phyloP scores from a whole-genome alignment of 2,329 filamentous ascomycete genomes.

The Fusarium graminum region DNA sequence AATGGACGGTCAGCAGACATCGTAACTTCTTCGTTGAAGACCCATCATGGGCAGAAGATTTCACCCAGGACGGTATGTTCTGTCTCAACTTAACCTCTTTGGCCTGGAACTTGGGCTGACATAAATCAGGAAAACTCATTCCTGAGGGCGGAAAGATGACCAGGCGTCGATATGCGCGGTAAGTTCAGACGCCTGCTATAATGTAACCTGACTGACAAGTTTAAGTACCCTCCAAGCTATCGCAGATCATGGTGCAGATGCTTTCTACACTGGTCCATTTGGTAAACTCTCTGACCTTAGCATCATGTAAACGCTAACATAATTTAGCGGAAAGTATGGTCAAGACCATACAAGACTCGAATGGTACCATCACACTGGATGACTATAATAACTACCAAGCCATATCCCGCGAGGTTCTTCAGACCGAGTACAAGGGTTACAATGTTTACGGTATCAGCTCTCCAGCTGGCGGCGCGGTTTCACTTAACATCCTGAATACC shows the following conservation, averaged over 20 bases:
- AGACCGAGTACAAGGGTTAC: conserved; percentile 76
- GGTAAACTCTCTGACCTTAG: conserved; percentile 50
- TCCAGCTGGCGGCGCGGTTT: conserved; percentile 83
- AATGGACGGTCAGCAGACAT: conserved; percentile 55
- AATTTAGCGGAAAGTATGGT: conserved; percentile 78
- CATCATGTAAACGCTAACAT: conserved; percentile 18
- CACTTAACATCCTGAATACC: conserved; percentile 82
- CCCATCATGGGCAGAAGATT: conserved; percentile 86
- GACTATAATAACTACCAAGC: conserved; percentile 82
- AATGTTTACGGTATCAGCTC: conserved; percentile 77
- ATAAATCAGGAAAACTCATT: conserved; percentile 68
- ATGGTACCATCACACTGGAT: conserved; percentile 87
- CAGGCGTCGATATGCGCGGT: conserved; percentile 79
- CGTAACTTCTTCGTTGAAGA: conserved; percentile 78
- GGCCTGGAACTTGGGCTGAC: conserved; percentile 3
- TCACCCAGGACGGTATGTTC: conserved; percentile 78
- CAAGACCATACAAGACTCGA: conserved; percentile 72
- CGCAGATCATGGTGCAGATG: conserved; percentile 77
- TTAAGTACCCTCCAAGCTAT: conserved; percentile 78
- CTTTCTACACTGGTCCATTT: conserved; percentile 80
- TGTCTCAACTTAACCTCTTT: background rate
- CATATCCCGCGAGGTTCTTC: conserved; percentile 72
- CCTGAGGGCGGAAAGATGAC: conserved; percentile 82
- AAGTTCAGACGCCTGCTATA: conserved; percentile 29
- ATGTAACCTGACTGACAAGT: conserved; percentile 8